phyloP scores from a whole-genome alignment of 352 stramenopile genomes.

The Elongisporangium undulatum region DNA sequence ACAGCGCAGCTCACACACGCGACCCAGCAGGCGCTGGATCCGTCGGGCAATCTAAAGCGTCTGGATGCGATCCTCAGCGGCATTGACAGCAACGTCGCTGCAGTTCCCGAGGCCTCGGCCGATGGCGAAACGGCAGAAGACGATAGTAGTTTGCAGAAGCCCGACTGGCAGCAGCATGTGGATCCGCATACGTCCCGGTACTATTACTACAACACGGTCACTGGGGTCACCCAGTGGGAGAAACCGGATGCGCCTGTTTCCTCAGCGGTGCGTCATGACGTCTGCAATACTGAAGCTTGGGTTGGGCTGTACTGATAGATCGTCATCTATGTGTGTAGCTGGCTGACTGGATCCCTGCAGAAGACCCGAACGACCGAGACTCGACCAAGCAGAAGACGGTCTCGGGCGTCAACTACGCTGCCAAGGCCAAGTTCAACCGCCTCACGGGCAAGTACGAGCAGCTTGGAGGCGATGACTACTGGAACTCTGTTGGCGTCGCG shows the following conservation, averaged over 20 bases:
- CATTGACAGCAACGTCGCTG: constrained; percentile 29
- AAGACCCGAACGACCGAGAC: constrained; percentile 21
- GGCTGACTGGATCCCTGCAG: constrained; percentile 73
- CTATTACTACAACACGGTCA: constrained; percentile 84
- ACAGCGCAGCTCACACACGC: constrained; percentile 45
- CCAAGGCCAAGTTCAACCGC: constrained; percentile 75
- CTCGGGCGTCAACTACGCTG: constrained; percentile 60
- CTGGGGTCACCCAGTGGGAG: constrained; percentile 74
- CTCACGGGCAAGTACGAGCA: constrained; percentile 73
- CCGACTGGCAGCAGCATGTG: constrained; percentile 84
- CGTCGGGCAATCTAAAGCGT: constrained; percentile 59
- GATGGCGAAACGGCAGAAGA: constrained; percentile 4
- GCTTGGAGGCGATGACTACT: constrained; percentile 62
- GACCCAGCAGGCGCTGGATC: constrained; percentile 64
- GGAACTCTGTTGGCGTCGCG: constrained; percentile 48
- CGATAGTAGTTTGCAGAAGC: constrained; percentile 11
- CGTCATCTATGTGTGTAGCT: constrained; percentile 28
- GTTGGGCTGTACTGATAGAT: neutral
- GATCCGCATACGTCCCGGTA: constrained; percentile 73
- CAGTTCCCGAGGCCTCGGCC: neutral
- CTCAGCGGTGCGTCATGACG: constrained; percentile 50
- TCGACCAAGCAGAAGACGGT: constrained; percentile 27
- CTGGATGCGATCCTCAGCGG: constrained; percentile 68
- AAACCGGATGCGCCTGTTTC: constrained; percentile 62
- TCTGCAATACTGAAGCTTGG: neutral